Evolutionary conservation across 2,329 filamentous ascomycete genomes (phyloP), one percentile per base, ranked within the genome.

Genomic region (Alternaria ventricosa): DNA sequence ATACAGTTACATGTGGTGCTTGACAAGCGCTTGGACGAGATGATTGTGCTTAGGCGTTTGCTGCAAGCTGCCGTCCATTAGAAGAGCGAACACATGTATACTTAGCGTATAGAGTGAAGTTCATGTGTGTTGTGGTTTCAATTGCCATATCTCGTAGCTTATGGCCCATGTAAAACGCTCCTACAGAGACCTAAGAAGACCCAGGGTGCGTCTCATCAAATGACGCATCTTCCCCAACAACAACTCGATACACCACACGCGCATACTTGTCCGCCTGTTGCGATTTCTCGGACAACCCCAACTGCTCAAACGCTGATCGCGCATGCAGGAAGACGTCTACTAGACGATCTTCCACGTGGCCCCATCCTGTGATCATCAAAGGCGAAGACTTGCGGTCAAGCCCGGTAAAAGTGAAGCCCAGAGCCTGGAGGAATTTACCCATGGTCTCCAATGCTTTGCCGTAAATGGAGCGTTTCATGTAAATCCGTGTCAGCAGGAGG

Each of bases 201-300:
- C 9, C 23, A 6, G 50, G 22, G 8, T 54, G 15, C n/a, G 50
- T 54, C 50, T 11, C 2, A 5, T 41, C 50, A 2, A 54, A 54
- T 9, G 50, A 54, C 13, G 15, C n/a, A 27, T 79, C 75, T 62
- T 81, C 79, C 0, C 80, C 78, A 30, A 80, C 64, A 45, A 72
- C 68, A 2, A 81, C 73, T 49, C 54, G 70, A 62, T 80, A 81
- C n/a, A 70, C 64, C 3, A 69, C 55, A 22, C 55, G 77, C 3
- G 79, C 78, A 69, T 78, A 81, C 8, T 64, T 36, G 15, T 72
- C 63, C 11, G 78, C 77, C 43, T 67, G 57, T 18, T n/a, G 30
- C 13, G 62, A 13, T 12, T 63, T 68, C 2, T 75, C 63, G 0
- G 59, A 56, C 3, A 60, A 67, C 65, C 18, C 57, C 70, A 23